These are phyloP conservation scores for Ceraceosorus guamensis DNA, from an alignment of 1,284 basidiomycete species.

Conservation along the genomic window DNA sequence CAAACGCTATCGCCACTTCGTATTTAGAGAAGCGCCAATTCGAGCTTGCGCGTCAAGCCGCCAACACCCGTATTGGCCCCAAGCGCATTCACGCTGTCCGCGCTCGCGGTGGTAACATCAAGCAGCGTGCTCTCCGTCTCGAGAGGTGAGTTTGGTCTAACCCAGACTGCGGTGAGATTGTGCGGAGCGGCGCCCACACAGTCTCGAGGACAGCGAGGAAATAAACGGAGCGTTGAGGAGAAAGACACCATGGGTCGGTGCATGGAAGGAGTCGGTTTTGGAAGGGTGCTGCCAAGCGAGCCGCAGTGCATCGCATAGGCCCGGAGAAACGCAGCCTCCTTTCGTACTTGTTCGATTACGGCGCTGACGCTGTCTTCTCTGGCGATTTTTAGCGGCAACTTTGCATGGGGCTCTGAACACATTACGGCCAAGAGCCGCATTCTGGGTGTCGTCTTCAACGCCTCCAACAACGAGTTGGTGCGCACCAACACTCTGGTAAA, in stretches of 20 bases:
- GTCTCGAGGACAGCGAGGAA: no score
- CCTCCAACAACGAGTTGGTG: conserved; percentile 49
- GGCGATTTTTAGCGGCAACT: conserved; percentile 36
- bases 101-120: conserved; percentile 48
- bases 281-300: no score
- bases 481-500: conserved; percentile 49
- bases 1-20: no score
- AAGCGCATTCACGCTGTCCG: conserved; percentile 48
- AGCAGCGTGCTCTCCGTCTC: conserved; percentile 47
- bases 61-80: conserved; percentile 47
- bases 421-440: conserved; percentile 48
- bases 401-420: conserved; percentile 48
- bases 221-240: no score
- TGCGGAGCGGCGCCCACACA: no score
- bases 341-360: no score
- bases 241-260: no score
- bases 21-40: conserved; percentile 47
- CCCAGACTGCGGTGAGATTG: no score
- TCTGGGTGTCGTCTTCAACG: conserved; percentile 48
- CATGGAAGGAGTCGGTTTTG: no score
- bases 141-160: conserved; percentile 28
- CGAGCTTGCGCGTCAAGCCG: conserved; percentile 48
- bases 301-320: no score
- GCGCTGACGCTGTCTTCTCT: no score
- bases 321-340: no score